A percentile compares a stretch with the other conserved stretches of the same genome.
phyloP scores from a whole-genome alignment of 2,329 filamentous ascomycete genomes.

The Ciborinia camelliae region DNA sequence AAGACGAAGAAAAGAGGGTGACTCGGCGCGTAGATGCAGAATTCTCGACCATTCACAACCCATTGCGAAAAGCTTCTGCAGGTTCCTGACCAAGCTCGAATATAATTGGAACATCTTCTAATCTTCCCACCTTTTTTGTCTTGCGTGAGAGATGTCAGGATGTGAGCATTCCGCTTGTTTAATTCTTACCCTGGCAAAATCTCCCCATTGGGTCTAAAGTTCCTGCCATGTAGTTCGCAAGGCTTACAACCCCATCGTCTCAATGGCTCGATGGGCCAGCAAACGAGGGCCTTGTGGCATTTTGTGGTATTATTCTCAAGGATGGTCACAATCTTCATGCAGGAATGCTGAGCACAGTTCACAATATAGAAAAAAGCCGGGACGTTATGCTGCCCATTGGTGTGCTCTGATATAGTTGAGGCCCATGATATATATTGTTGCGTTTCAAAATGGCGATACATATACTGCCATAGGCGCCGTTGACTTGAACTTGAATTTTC shows the following conservation, averaged over 20 bases:
- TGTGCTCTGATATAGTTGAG: conserved; percentile 27
- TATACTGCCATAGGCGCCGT: conserved; percentile 37
- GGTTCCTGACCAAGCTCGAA: conserved; percentile 14
- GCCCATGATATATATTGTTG: conserved; percentile 24
- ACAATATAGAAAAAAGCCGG: conserved; percentile 26
- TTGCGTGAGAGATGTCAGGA: conserved; percentile 1
- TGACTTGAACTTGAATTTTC: conserved; percentile 26
- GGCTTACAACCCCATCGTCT: conserved; percentile 9
- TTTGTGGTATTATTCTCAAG: conserved; percentile 16
- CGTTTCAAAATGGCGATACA: conserved; percentile 28
- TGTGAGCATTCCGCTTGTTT: conserved; percentile 3
- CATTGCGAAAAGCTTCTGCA: conserved; percentile 23
- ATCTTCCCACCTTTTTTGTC: neutral
- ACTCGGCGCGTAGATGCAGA: conserved; percentile 31
- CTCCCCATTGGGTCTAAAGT: conserved; percentile 12
- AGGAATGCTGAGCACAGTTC: conserved; percentile 33
- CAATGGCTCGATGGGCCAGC: conserved; percentile 11
- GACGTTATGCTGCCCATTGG: conserved; percentile 32
- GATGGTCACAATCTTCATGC: conserved; percentile 34
- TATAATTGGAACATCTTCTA: conserved; percentile 24
- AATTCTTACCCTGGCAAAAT: neutral
- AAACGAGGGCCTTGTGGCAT: conserved; percentile 12
- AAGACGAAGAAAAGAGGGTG: neutral
- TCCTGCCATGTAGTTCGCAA: conserved; percentile 2
- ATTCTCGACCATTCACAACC: conserved; percentile 20